These are phyloP conservation scores for Arctostaphylos glauca DNA, from an alignment of 148 eudicot species.

Conservation along the genomic window DNA sequence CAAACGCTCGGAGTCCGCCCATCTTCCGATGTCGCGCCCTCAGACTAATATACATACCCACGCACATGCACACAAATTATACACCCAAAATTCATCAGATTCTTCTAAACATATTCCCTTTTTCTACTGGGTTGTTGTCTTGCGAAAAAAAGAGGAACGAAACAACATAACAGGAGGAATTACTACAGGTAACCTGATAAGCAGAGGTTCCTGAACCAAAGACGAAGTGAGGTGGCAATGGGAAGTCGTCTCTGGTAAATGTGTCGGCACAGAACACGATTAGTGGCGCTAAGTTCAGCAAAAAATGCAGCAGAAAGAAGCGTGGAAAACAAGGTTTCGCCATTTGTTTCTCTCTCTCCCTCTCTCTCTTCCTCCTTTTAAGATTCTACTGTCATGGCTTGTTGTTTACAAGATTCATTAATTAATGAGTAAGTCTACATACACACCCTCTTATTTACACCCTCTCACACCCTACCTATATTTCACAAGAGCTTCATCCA, in stretches of 20 bases:
- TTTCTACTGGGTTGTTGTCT: too few species aligned
- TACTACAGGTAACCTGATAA: slow-evolving; percentile 27
- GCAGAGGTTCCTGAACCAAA: slow-evolving; percentile 47
- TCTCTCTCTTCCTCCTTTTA: neutral
- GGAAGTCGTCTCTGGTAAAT: slow-evolving; percentile 30
- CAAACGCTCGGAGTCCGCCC: slow-evolving; percentile 42
- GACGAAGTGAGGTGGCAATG: slow-evolving; percentile 32
- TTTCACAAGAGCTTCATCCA: too few species aligned
- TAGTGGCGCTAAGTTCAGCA: slow-evolving; percentile 1
- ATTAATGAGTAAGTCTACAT: too few species aligned
- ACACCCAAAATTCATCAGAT: neutral
- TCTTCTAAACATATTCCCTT: neutral
- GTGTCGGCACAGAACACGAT: neutral
- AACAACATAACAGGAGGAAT: neutral
- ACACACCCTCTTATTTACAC: too few species aligned
- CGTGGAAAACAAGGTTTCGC: neutral
- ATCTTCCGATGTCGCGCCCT: slow-evolving; percentile 48
- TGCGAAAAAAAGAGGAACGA: neutral
- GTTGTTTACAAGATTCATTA: neutral
- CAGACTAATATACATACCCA: slow-evolving; percentile 22
- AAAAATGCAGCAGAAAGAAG: neutral
- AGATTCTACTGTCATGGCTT: neutral
- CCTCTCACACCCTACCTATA: too few species aligned
- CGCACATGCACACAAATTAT: neutral
- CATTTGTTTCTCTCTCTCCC: neutral